These are phyloP conservation scores for Alternaria consortialis DNA, from an alignment of 2,329 filamentous ascomycete species.

Conservation along the genomic window DNA sequence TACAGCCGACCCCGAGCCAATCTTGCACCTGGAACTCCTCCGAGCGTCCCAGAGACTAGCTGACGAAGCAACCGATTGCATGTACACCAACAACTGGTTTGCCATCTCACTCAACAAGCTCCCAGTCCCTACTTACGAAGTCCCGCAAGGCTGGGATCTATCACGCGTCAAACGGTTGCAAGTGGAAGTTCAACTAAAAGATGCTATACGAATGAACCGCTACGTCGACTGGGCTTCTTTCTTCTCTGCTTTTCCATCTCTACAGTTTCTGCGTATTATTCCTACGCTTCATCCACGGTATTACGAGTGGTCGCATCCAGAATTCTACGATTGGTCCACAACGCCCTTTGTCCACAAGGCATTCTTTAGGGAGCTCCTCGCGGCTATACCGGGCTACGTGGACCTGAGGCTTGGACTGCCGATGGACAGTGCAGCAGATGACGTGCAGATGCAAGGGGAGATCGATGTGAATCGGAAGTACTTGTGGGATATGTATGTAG, in stretches of 20 bases:
- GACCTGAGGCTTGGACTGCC: conserved; percentile 31
- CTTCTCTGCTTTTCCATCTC: conserved; percentile 31
- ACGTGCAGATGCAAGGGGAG: conserved; percentile 30
- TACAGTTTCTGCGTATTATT: conserved; percentile 36
- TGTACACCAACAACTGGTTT: conserved; percentile 44
- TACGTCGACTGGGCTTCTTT: conserved; percentile 43
- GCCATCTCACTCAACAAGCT: conserved; percentile 40
- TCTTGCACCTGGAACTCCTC: conserved; percentile 34
- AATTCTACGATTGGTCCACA: conserved; percentile 31
- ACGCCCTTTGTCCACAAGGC: conserved; percentile 41
- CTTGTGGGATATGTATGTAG: conserved; percentile 34
- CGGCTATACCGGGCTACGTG: conserved; percentile 29
- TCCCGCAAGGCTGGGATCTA: conserved; percentile 38
- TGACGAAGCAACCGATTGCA: conserved; percentile 35
- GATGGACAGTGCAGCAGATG: conserved; percentile 4
- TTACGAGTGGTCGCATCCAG: conserved; percentile 40
- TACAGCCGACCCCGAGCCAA: conserved; percentile 22
- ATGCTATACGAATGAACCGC: conserved; percentile 43
- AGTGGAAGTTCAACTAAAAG: conserved; percentile 41
- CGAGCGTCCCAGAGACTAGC: conserved; percentile 32
- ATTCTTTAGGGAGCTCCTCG: conserved; percentile 40
- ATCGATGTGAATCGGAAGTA: conserved; percentile 15
- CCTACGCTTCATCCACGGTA: conserved; percentile 40
- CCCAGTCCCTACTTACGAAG: conserved; percentile 29
- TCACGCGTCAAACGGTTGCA: conserved; percentile 35